Evolutionary conservation across 768 basidiomycete species (phyloP), one percentile per base, ranked within the genome.

Genomic region (Pleurotus cornucopiae): DNA sequence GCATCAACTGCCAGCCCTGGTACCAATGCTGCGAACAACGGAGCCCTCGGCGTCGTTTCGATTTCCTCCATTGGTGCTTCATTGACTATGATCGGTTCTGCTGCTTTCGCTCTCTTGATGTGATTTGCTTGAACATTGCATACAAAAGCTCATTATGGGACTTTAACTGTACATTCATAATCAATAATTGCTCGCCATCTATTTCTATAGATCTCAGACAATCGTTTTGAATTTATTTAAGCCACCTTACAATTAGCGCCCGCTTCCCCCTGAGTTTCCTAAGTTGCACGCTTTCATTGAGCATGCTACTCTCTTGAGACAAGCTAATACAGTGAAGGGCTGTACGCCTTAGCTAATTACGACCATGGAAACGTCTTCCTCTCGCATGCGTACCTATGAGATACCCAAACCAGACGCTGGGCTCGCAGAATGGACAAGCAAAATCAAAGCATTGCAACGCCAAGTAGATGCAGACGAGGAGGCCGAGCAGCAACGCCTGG

Each of bases 401-500:
- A 63, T 73, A 16, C 76, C 80, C 9, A 81, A 79, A 58, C 75
- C 84, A 16, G 88, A 89, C 62, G 73, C 76, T 2, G 85, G 82
- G 48, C 76, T 91, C n/a, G 78, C 88, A 13, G 88, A 92, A 67
- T 92, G 90, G 90, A 81, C 89, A 12, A 85, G 73, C 69, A 86
- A 79, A 74, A 90, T 93, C 67, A 87, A 86, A 66, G 87, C 83
- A 13, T 71, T 92, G 68, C 90, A 91, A 66, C 80, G 83, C 57
- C 88, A 91, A 62, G 86, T 91, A 21, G 90, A 93, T 59, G 84
- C 85, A 12, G 86, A 90, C 59, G 89, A 91, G 57, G 89, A 89
- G 65, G 81, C 77, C 5, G 91, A 93, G 62, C 83, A 89, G 65
- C 81, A 78, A 49, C 77, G 84, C 54, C 76, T 93, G 1, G 81